Evolutionary conservation across 768 basidiomycete genomes (phyloP), one percentile per base, ranked within the genome.

Genomic region (Mycena belliarum): DNA sequence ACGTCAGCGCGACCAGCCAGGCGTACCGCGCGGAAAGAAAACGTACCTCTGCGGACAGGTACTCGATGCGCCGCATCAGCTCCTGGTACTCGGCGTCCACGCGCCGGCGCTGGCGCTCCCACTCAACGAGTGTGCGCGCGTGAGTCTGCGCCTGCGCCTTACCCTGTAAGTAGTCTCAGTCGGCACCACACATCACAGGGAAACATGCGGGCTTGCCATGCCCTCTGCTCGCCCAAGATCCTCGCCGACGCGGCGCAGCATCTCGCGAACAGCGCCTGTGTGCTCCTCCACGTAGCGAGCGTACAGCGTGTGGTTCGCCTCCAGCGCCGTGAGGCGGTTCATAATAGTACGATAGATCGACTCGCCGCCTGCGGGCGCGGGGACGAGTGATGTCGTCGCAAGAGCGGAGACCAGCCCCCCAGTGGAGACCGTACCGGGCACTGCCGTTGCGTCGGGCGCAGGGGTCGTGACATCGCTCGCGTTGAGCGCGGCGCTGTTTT

Each of bases 271-370:
- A 28, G 85, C 83, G 15, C 80, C 71, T 0, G 87, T 89, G 66
- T 98, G 96, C 67, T 95, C 93, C 65, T 95, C 94, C 14, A 97
- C 86, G 68, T 97, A 98, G 18, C 85, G 73, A 55, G 86, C 55
- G 26, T 63, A 60, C 4, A 98, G 78, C 0, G 92, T 92, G 46
- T 94, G 89, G 65, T 95, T 97, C 10, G 82, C 82, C 71, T 98
- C 95, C 15, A 98, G 80, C 7, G 85, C 83, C 3, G 84, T 83
- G 12, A 99, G 80, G 8, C 95, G 87, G 64, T 97, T 96, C 86
- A 95, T 95, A 64, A 98, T 99, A 14, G 89, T 92, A 9, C 94
- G 88, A 66, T 97, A 98, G 63, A 99, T 95, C 2, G 93, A 95
- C 70, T 99, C 97, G 23, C 91, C 92, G 14, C 82, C 79, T 0